phyloP scores from a whole-genome alignment of 2,329 filamentous ascomycete species.

The Hansfordia pulvinata region DNA sequence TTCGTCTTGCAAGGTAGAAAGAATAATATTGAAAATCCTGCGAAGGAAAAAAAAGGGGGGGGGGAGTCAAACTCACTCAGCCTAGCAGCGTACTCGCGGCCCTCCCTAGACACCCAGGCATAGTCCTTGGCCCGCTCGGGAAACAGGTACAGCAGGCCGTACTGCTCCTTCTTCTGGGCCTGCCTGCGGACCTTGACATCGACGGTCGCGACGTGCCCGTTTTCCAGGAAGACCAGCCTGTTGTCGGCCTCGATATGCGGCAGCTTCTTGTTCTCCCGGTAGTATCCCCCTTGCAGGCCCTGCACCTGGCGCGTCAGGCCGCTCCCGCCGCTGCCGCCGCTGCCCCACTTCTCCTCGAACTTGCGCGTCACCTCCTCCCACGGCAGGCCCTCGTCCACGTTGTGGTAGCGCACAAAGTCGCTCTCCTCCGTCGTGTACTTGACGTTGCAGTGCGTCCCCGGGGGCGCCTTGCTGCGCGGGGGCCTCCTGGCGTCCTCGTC shows the following conservation, averaged over 20 bases:
- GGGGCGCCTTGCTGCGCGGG: constrained; percentile 1
- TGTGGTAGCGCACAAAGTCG: constrained; percentile 16
- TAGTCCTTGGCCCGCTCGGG: constrained; percentile 32
- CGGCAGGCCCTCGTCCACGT: constrained; percentile 9
- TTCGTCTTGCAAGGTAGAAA: too few species aligned
- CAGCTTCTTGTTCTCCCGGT: constrained; percentile 14
- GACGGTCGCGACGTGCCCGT: constrained; percentile 11
- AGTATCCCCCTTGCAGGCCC: constrained; percentile 16
- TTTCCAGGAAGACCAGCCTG: constrained; percentile 9
- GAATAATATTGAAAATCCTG: neutral
- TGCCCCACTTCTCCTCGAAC: constrained; percentile 10
- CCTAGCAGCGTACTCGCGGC: constrained; percentile 22
- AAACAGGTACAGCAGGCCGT: constrained; percentile 22
- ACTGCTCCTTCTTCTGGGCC: constrained; percentile 10
- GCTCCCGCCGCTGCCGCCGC: too few species aligned
- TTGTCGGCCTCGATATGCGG: constrained; percentile 9
- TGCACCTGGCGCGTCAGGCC: constrained; percentile 7
- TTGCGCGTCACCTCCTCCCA: constrained; percentile 9
- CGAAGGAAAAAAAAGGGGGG: neutral
- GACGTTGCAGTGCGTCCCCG: constrained; percentile 13
- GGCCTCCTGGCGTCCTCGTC: too few species aligned
- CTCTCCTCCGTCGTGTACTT: constrained; percentile 15
- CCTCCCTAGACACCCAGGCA: constrained; percentile 25
- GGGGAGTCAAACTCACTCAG: constrained; percentile 21
- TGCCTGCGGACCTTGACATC: constrained; percentile 12